Base-by-base conservation (phyloP, 108 stramenopile genomes). In the Schizochytrium sp. region DNA sequence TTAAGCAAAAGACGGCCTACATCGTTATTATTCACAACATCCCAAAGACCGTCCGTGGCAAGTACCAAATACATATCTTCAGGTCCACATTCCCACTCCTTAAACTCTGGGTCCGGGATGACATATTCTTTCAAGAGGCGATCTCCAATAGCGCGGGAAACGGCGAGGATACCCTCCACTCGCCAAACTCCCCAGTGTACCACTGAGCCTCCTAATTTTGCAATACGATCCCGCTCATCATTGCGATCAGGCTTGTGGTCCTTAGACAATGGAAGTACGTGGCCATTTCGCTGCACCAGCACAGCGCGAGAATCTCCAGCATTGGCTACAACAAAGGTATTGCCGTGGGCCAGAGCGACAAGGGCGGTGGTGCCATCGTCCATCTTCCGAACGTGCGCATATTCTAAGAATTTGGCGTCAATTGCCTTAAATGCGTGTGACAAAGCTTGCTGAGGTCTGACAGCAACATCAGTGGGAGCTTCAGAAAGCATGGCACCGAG, bases 191-290 rank as follows among this genome's bases (percentile, higher is more conserved):
- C 92, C 58, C 59, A 87, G 50, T 88, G 69, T 3, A 88, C 42
- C 1, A 93, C 93, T 19, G 45, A 8, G 3, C 93, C 93, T 4
- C 93, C 93, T 5, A 72, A 17, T 4, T 19, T 46, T 3, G n/a
- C 15, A 19, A 93, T 92, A 3, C 93, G 72, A n/a, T 72, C 56
- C 10, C 44, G 64, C 90, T 93, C 93, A 13, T 76, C 88, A 59
- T 89, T 92, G 53, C 64, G 60, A 13, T 88, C 57, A 4, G 93
- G 93, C 87, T 93, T 93, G 72, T 93, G 93, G 61, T 93, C 93
- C 15, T 53, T 46, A 47, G 89, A 87, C 44, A 93, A 76, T 2
- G 89, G 53, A 4, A 91, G 2, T 42, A 87, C 61, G 45, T 19
- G 4, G 4, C 87, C 89, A 8, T 40, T 46, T 13, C 10, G 4